phyloP scores from a whole-genome alignment of 352 stramenopile genomes.

The Blastocystis sp. region DNA sequence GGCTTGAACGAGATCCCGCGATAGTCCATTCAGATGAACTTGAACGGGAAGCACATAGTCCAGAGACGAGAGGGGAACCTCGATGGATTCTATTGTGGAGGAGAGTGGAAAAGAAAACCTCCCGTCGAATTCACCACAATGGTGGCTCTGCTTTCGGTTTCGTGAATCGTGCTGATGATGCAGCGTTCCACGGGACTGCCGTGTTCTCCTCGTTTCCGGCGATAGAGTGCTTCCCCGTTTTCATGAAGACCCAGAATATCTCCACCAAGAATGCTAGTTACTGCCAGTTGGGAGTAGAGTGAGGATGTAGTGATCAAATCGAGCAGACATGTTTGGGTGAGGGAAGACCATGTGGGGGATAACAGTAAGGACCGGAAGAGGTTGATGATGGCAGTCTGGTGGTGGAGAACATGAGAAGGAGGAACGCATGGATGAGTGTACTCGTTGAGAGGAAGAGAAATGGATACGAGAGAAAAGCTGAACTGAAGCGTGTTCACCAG shows the following conservation, averaged over 20 bases:
- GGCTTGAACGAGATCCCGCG: not conserved
- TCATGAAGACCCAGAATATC: conserved; percentile 15
- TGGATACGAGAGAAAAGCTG: not conserved
- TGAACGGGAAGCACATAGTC: not conserved
- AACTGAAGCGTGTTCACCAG: no score
- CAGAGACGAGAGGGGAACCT: not conserved
- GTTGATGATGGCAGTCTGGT: not conserved
- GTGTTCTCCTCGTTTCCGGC: not conserved
- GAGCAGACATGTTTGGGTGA: not conserved
- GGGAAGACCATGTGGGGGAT: not conserved
- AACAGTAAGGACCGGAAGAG: not conserved
- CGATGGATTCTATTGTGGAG: not conserved
- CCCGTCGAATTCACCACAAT: not conserved
- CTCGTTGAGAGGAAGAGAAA: not conserved
- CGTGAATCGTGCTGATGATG: not conserved
- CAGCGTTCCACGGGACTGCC: not conserved
- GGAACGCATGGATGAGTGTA: not conserved
- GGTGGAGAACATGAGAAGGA: not conserved
- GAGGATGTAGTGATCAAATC: not conserved
- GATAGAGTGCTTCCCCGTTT: not conserved
- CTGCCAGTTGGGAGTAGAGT: not conserved
- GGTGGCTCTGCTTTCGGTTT: not conserved
- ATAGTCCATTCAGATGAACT: not conserved
- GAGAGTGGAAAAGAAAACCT: not conserved
- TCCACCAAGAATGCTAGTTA: not conserved